phyloP scores from a whole-genome alignment of 495 filamentous ascomycete species.

The Astrothelium subdiscretum region DNA sequence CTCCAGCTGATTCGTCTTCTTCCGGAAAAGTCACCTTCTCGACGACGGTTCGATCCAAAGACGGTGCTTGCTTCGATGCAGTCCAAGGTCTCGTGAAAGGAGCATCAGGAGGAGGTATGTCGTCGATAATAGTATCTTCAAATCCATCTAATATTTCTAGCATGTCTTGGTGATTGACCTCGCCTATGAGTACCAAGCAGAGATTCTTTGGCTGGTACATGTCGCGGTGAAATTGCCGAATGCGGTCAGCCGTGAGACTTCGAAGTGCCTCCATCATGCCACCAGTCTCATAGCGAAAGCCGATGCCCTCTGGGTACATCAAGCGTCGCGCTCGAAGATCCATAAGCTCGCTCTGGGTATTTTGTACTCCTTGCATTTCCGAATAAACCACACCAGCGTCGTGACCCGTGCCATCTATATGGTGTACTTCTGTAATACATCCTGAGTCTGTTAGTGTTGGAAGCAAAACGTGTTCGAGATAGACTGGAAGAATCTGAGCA shows the following conservation, averaged over 20 bases:
- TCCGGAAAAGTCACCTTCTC: conserved; percentile 87
- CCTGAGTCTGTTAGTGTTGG: conserved; percentile 86
- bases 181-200: conserved; percentile 78
- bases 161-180: conserved; percentile 72
- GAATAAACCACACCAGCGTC: conserved; percentile 97
- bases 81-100: conserved; percentile 86
- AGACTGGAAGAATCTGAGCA: conserved; percentile 84
- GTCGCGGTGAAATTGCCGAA: conserved; percentile 80
- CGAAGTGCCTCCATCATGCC: conserved; percentile 90
- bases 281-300: conserved; percentile 93
- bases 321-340: conserved; percentile 63
- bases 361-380: conserved; percentile 95
- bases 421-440: conserved; percentile 93
- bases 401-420: conserved; percentile 82
- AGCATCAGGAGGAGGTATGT: conserved; percentile 59
- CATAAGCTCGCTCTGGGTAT: conserved; percentile 71
- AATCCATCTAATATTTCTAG: conserved; percentile 73
- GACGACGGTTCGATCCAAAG: conserved; percentile 54
- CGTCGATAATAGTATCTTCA: conserved; percentile 71
- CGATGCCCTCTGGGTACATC: conserved; percentile 78
- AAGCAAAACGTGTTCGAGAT: conserved; percentile 86
- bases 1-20: conserved; percentile 85
- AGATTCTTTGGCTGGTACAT: conserved; percentile 99
- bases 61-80: conserved; percentile 66
- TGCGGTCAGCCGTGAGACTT: conserved; percentile 74